Percentiles rank a stretch among this genome's conserved stretches.
These are phyloP conservation scores for Collybia nuda DNA, from an alignment of 768 basidiomycete species.

Conservation along the genomic window DNA sequence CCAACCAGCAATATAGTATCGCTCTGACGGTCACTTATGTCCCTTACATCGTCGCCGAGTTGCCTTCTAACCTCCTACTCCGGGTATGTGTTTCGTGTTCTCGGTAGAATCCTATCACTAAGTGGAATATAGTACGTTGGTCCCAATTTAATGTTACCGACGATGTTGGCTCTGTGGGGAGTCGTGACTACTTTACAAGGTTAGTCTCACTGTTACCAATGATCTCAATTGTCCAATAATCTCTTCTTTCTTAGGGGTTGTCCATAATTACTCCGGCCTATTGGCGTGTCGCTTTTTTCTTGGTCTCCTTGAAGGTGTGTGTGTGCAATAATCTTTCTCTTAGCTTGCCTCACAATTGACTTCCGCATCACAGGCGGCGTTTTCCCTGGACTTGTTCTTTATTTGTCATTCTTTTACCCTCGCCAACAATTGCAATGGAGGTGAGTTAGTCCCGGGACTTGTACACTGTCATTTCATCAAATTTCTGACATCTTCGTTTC, in stretches of 20 bases:
- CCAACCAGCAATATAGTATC: conserved; percentile 48
- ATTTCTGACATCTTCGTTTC: conserved; percentile 10
- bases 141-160: conserved; percentile 32
- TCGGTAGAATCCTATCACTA: background rate
- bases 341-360: background rate
- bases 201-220: conserved; percentile 12
- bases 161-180: conserved; percentile 70
- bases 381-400: conserved; percentile 56
- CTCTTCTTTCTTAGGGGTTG: conserved; percentile 35
- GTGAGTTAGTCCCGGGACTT: conserved; percentile 18
- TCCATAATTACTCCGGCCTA: conserved; percentile 41
- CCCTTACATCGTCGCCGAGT: conserved; percentile 57
- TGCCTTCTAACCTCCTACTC: conserved; percentile 61
- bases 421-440: conserved; percentile 50
- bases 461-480: too few species aligned
- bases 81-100: conserved; percentile 32
- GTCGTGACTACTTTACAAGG: conserved; percentile 64
- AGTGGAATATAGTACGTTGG: conserved; percentile 9
- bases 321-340: too few species aligned
- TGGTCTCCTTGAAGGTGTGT: conserved; percentile 47
- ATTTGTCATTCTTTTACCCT: conserved; percentile 57
- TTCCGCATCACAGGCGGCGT: conserved; percentile 44
- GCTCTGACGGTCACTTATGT: conserved; percentile 48
- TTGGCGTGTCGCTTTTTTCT: conserved; percentile 52
- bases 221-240: background rate